A percentile compares a stretch with the other conserved stretches of the same genome.
These are phyloP conservation scores for Daldinia loculata DNA, from an alignment of 495 filamentous ascomycete genomes.

Conservation along the genomic window DNA sequence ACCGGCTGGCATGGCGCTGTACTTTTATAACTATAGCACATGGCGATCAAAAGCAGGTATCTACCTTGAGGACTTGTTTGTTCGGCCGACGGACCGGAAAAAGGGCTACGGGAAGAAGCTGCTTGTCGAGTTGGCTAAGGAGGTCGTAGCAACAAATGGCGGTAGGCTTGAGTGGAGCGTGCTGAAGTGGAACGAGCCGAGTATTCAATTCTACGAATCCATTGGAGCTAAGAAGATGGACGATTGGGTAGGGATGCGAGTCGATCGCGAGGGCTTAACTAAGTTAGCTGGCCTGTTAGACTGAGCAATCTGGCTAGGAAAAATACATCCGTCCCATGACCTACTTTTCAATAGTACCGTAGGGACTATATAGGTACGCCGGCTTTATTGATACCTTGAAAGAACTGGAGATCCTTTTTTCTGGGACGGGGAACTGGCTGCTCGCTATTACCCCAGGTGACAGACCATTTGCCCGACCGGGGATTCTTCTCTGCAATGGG, in stretches of 20 bases:
- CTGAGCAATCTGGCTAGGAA: constrained; percentile 20
- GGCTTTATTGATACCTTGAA: constrained; percentile 38
- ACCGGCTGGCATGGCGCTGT: constrained; percentile 65
- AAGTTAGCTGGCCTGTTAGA: constrained; percentile 64
- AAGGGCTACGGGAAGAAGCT: constrained; percentile 82
- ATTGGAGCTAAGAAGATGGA: constrained; percentile 83
- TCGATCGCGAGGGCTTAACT: constrained; percentile 75
- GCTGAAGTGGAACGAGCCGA: constrained; percentile 88
- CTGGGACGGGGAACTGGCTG: constrained; percentile 26
- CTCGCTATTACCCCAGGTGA: constrained; percentile 49
- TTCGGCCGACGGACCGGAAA: constrained; percentile 72
- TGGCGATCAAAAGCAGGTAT: constrained; percentile 89
- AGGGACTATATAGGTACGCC: constrained; percentile 12
- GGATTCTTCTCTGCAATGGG: constrained; percentile 44
- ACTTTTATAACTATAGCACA: constrained; percentile 72
- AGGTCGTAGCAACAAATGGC: constrained; percentile 75
- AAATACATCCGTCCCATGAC: neutral
- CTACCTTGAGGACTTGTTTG: constrained; percentile 93
- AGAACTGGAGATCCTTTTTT: constrained; percentile 40
- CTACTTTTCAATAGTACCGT: neutral
- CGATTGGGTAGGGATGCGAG: constrained; percentile 92
- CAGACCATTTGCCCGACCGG: constrained; percentile 32
- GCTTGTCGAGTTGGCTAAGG: constrained; percentile 77
- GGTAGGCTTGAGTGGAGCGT: constrained; percentile 91
- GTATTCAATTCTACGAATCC: constrained; percentile 85